Conservation (phyloP, 352 stramenopile genomes). For the Pythium biforme region DNA sequence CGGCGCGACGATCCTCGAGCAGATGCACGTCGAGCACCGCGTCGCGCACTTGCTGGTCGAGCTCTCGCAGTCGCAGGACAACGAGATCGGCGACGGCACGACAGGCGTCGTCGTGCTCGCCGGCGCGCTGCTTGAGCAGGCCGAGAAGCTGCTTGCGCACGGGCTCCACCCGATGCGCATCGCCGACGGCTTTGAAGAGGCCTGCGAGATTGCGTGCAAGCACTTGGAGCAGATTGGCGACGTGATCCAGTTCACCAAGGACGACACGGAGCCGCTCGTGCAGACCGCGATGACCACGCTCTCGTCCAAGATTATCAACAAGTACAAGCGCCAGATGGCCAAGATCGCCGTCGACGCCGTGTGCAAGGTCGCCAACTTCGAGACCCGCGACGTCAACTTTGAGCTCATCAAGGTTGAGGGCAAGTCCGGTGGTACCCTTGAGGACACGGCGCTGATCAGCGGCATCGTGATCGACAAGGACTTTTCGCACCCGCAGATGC, state of each 20-base stretch:
- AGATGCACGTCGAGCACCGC: slow-evolving; percentile 99
- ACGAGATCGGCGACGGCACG: slow-evolving; percentile 99
- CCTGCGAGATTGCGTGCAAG: slow-evolving; percentile 95
- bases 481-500: slow-evolving; percentile 99
- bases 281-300: slow-evolving; percentile 98
- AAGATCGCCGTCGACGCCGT: slow-evolving; percentile 98
- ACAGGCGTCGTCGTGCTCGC: slow-evolving; percentile 99
- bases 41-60: slow-evolving; percentile 99
- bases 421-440: slow-evolving; percentile 96
- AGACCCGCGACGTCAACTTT: slow-evolving; percentile 99
- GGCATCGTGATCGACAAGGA: slow-evolving; percentile 99
- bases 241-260: slow-evolving; percentile 94
- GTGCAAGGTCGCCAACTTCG: slow-evolving; percentile 97
- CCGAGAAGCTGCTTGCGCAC: slow-evolving; percentile 94
- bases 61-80: slow-evolving; percentile 98
- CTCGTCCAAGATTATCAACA: slow-evolving; percentile 99
- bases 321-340: slow-evolving; percentile 98
- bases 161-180: slow-evolving; percentile 99
- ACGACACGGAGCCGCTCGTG: slow-evolving; percentile 95
- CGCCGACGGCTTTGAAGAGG: slow-evolving; percentile 98
- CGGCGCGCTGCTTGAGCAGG: slow-evolving; percentile 96
- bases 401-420: slow-evolving; percentile 99
- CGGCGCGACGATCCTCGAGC: slow-evolving; percentile 98
- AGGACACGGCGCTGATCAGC: slow-evolving; percentile 98
- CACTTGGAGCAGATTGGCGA: slow-evolving; percentile 95